A percentile compares a stretch with the other conserved stretches of the same genome.
Conservation (phyloP, 768 basidiomycete genomes). For the Termitomyces sp. region DNA sequence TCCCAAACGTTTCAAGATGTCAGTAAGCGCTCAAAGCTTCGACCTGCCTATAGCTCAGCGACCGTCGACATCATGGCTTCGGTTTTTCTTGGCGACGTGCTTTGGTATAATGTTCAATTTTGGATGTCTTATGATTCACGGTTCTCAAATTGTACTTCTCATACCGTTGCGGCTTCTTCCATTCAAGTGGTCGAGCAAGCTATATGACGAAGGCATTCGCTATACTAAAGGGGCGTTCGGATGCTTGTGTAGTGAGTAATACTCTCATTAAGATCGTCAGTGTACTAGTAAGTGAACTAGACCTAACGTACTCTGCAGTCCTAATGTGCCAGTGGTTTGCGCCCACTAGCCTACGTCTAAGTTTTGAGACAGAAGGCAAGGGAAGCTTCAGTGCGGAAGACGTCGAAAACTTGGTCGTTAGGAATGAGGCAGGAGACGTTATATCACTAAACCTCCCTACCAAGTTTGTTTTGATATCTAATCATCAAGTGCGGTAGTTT, state of each 20-base stretch:
- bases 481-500: conserved; percentile 71
- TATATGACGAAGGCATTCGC: conserved; percentile 68
- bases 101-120: conserved; percentile 56
- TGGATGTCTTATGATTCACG: conserved; percentile 66
- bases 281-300: background rate
- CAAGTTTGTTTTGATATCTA: conserved; percentile 81
- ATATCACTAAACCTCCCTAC: conserved; percentile 65
- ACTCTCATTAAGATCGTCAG: background rate
- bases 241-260: conserved; percentile 58
- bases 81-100: conserved; percentile 41
- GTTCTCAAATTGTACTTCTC: conserved; percentile 66
- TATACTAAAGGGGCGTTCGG: conserved; percentile 85
- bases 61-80: conserved; percentile 48
- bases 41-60: conserved; percentile 50
- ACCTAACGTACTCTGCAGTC: conserved; percentile 37
- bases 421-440: conserved; percentile 52
- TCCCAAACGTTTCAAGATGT: conserved; percentile 13
- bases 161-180: conserved; percentile 65
- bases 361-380: conserved; percentile 66
- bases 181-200: conserved; percentile 42
- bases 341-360: conserved; percentile 65
- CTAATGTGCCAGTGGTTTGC: conserved; percentile 80
- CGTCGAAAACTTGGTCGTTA: conserved; percentile 50
- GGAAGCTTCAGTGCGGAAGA: conserved; percentile 61
- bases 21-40: conserved; percentile 24